phyloP scores from a whole-genome alignment of 2,329 filamentous ascomycete species.

The Phaeoacremonium minimum region DNA sequence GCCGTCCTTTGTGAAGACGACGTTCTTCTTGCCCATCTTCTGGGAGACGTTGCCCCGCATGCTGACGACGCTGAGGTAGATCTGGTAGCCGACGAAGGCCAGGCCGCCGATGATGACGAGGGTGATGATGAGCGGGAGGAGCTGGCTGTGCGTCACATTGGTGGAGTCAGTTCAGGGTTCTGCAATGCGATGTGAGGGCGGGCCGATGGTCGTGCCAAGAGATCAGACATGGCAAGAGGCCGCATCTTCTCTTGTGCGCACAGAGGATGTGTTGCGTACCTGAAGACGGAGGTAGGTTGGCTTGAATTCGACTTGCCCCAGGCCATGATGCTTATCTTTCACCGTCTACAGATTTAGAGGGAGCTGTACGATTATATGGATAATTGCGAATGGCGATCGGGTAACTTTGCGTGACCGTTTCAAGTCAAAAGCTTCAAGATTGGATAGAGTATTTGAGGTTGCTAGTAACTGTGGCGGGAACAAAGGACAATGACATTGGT shows the following conservation, averaged over 20 bases:
- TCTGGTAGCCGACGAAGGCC: slow-evolving; percentile 66
- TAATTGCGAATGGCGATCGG: too few species aligned
- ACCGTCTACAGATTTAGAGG: too few species aligned
- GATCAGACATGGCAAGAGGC: too few species aligned
- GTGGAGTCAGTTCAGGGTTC: too few species aligned
- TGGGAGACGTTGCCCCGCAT: slow-evolving; percentile 62
- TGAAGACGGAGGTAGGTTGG: slow-evolving; percentile 5
- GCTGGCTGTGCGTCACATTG: slow-evolving; percentile 39
- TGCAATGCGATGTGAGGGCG: too few species aligned
- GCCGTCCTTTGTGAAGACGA: slow-evolving; percentile 72
- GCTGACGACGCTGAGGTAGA: slow-evolving; percentile 64
- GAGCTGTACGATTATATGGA: too few species aligned
- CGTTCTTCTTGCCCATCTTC: slow-evolving; percentile 71
- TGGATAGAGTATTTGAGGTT: too few species aligned
- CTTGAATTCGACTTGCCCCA: slow-evolving; percentile 7
- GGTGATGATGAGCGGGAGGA: slow-evolving; percentile 64
- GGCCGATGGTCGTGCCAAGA: too few species aligned
- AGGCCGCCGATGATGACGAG: slow-evolving; percentile 51
- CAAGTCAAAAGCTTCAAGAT: too few species aligned
- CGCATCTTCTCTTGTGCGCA: neutral
- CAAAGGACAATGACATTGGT: too few species aligned
- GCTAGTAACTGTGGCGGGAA: too few species aligned
- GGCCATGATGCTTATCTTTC: slow-evolving; percentile 10
- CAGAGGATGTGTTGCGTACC: slow-evolving; percentile 4
- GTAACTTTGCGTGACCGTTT: too few species aligned